Evolutionary conservation across 306 rosid genomes (phyloP), one percentile per base, ranked within the genome.

Genomic region (Nissolia schottii): DNA sequence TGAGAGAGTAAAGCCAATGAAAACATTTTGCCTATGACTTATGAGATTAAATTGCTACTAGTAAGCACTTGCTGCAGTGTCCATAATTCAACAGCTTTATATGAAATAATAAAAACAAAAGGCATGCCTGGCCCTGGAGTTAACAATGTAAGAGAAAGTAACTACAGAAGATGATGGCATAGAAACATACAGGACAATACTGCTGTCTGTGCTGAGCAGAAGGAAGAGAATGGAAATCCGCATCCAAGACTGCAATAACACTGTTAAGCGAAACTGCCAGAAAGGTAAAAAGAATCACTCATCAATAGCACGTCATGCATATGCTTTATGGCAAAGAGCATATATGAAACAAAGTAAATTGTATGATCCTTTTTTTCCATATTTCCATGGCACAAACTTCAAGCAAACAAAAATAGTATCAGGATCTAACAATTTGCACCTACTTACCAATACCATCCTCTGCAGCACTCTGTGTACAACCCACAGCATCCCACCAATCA

Each of bases 401-500:
- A 29, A 69, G 54, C 11, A 23, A 57, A 54, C 34, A 16, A 43
- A 55, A 55, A 35, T 70, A 23, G 38, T 74, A 63, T 57, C 32
- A 58, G 35, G 57, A 73, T 41, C 67, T 49, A 29, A 73, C 49
- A 79, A 73, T 61, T 45, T 45, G 64, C 50, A 51, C 41, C 63
- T 80, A 75, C 84, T 77, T 88, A 94, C 98, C 97, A 83, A 91
- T 94, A 71, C 95, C 92, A 75, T 94, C 97, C 83, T 94, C 98
- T 13, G 97, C 97, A 73, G 97, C 97, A 86, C 98, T 91, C 80
- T 94, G 98, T 13, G 97, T 89, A 72, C 97, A 91, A 37, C 97
- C 98, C 72, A 91, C 96, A 64, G 97, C 98, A 86, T 94, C 98
- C 98, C 98, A 94, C 97, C 98, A 94, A 89, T 94, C 94, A 83